Conservation (phyloP, 2,329 filamentous ascomycete genomes). For the Scedosporium apiospermum region DNA sequence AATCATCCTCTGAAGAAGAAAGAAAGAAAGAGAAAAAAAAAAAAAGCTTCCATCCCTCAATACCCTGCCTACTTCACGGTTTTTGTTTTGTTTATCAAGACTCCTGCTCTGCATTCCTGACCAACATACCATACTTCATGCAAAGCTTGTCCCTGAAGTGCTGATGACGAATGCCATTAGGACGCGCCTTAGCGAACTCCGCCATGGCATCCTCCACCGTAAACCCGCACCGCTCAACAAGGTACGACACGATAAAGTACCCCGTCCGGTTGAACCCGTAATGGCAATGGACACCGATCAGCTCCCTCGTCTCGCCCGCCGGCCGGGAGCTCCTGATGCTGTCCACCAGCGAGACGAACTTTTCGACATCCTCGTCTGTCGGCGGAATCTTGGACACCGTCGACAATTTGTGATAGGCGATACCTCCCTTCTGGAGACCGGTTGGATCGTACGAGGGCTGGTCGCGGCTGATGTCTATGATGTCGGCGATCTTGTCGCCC, state of each 20-base stretch:
- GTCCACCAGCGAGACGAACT: conserved; percentile 49
- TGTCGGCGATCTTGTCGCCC: conserved; percentile 57
- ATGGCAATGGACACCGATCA: conserved; percentile 82
- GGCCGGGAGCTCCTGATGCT: conserved; percentile 37
- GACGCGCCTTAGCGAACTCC: conserved; percentile 60
- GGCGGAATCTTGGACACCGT: conserved; percentile 90
- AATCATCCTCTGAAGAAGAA: too few relatives aligned
- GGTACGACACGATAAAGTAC: conserved; percentile 80
- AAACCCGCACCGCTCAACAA: conserved; percentile 72
- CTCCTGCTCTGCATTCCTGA: not conserved
- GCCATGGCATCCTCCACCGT: conserved; percentile 68
- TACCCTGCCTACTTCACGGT: too few relatives aligned
- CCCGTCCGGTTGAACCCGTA: conserved; percentile 94
- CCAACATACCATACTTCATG: conserved; percentile 53
- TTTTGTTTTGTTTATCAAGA: not conserved
- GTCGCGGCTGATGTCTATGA: conserved; percentile 88
- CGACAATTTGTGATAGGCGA: conserved; percentile 76
- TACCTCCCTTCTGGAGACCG: conserved; percentile 54
- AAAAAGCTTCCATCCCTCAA: too few relatives aligned
- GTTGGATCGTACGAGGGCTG: conserved; percentile 79
- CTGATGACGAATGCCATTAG: conserved; percentile 79
- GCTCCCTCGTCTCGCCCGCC: conserved; percentile 27
- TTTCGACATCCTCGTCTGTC: conserved; percentile 38
- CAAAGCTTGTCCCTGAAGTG: conserved; percentile 82
- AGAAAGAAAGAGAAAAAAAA: too few relatives aligned